phyloP scores from a whole-genome alignment of 2,329 filamentous ascomycete species.

The Exophiala xenobiotica region DNA sequence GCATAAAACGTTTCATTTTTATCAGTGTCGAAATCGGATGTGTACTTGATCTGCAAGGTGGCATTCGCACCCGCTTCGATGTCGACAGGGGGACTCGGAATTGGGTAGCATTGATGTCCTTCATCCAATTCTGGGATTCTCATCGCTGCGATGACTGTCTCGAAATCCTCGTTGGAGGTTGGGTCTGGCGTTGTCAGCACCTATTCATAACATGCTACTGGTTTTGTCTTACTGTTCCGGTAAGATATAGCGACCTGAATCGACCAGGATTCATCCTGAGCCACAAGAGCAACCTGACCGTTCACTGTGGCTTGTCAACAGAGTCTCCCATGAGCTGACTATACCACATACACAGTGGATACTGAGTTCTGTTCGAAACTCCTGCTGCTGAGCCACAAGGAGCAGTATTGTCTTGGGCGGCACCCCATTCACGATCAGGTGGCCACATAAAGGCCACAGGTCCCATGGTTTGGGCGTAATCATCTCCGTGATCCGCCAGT shows the following conservation, averaged over 20 bases:
- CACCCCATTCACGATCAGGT: conserved; percentile 56
- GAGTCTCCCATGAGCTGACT: background rate
- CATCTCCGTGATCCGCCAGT: conserved; percentile 25
- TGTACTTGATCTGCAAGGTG: conserved; percentile 48
- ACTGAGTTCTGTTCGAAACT: conserved; percentile 53
- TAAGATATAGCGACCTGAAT: conserved; percentile 57
- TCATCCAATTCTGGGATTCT: conserved; percentile 41
- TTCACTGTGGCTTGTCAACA: conserved; percentile 43
- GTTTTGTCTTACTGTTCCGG: conserved; percentile 8
- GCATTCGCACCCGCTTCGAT: conserved; percentile 43
- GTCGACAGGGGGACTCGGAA: conserved; percentile 38
- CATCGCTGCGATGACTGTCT: conserved; percentile 35
- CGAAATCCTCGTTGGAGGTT: conserved; percentile 42
- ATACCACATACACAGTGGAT: conserved; percentile 53
- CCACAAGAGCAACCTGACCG: conserved; percentile 56
- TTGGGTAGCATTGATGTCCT: conserved; percentile 48
- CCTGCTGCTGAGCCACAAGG: conserved; percentile 57
- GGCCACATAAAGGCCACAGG: conserved; percentile 64
- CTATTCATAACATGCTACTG: background rate
- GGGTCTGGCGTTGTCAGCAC: conserved; percentile 36
- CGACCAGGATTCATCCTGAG: conserved; percentile 58
- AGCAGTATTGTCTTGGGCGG: conserved; percentile 54
- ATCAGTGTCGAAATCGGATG: conserved; percentile 42
- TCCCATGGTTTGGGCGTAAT: conserved; percentile 46
- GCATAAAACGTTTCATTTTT: conserved; percentile 48